Base-by-base conservation (phyloP, 208 protist species). In the Phytomonas francai region DNA sequence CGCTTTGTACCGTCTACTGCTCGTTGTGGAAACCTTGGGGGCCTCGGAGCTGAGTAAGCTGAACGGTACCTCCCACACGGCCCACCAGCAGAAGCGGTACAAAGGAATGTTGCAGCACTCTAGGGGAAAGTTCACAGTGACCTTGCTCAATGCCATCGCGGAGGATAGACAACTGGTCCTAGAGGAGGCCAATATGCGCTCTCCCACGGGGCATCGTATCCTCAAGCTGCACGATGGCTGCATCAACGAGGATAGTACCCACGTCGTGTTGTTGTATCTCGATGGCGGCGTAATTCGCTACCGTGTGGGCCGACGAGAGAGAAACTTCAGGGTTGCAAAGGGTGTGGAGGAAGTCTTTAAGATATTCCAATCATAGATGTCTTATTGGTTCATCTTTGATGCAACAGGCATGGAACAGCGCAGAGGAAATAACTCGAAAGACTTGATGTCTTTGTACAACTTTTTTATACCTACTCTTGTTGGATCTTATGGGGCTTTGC, bases 301-400 rank as follows among this genome's bases (percentile, higher is more conserved):
- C 59, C 88, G 45, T 54, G 67, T 72, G 9, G 78, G 79, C 0
- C 67, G 45, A 54, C 45, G 84, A 2, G 61, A 72, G 16, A 66
- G 77, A 14, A 65, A 65, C n/a, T 94, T 89, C 60, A 84, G 83
- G 28, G 67, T 74, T 0, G 86, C 84, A 0, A 77, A 87, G 67
- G 86, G 83, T 57, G 80, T 94, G 32, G 84, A 92, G 65, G 89
- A 94, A 25, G 67, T 94, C 6, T 94, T 92, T 63, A 76, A 63
- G 58, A 59, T 72, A 0, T 75, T 84, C 14, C 66, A 74, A 42
- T 73, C 19, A 22, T 54, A 54, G 45, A 54, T 22, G 45, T 54
- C 45, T 54, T 54, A 22, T 54, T 22, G 19, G 19, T 54, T 8
- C 19, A 54, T 54, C 19, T 25, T 54, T 6, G 0, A 22, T 25